Conservation (phyloP, 2,329 filamentous ascomycete genomes). For the Botryotinia globosa region DNA sequence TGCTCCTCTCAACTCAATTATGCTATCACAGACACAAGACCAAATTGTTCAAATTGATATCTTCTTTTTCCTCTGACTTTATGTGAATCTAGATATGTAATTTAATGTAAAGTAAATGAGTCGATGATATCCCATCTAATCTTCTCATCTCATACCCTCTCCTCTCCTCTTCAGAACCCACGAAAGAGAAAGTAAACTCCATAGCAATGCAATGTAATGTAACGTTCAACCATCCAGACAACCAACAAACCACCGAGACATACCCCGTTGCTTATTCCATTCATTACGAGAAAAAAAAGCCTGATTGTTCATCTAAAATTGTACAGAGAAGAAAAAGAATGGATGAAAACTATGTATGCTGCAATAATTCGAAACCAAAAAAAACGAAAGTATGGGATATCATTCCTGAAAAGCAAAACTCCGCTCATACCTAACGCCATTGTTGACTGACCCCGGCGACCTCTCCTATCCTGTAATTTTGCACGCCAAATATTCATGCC, state of each 20-base stretch:
- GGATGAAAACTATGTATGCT: not conserved
- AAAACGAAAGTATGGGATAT: slow-evolving; percentile 21
- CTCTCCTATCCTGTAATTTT: slow-evolving; percentile 8
- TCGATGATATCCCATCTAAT: not conserved
- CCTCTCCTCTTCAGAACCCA: not conserved
- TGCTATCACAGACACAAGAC: not conserved
- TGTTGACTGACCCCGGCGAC: not conserved
- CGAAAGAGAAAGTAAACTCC: not conserved
- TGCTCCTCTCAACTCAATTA: not conserved
- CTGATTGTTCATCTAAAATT: not conserved
- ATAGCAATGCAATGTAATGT: slow-evolving; percentile 5
- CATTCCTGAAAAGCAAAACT: slow-evolving; percentile 15
- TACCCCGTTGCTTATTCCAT: not conserved
- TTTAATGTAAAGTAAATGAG: not conserved
- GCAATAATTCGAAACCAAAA: slow-evolving; percentile 5
- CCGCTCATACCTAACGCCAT: slow-evolving; percentile 9
- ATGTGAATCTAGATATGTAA: not conserved
- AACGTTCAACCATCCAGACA: not conserved
- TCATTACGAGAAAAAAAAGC: not conserved
- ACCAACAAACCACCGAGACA: not conserved
- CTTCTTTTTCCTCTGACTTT: not conserved
- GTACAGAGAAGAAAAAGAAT: slow-evolving; percentile 3
- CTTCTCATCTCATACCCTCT: not conserved
- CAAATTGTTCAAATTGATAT: not conserved
- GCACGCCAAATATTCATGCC: slow-evolving; percentile 7